Percentiles rank a stretch among this genome's conserved stretches.
Evolutionary conservation across 495 filamentous ascomycete species (phyloP).

Genomic region (Aspergillus baeticus): DNA sequence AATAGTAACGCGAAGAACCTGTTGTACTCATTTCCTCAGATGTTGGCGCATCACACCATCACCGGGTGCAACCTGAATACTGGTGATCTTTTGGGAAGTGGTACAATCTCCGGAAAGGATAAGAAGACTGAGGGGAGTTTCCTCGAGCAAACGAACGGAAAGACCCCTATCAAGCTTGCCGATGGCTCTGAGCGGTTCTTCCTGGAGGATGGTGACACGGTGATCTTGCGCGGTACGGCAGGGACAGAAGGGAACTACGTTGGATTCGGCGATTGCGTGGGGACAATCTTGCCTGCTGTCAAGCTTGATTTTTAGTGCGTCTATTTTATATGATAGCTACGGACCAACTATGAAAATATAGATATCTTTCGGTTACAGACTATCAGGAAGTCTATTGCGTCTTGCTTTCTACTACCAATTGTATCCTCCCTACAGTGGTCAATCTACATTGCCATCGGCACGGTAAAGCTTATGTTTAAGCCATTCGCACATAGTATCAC

Average conservation of each 20-base stretch:
- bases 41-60: constrained; percentile 88
- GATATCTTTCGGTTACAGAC: too few relatives aligned
- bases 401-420: too few relatives aligned
- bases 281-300: constrained; percentile 51
- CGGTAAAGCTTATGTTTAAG: too few relatives aligned
- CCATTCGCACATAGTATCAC: too few relatives aligned
- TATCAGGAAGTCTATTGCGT: too few relatives aligned
- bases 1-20: constrained; percentile 68
- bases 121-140: constrained; percentile 65
- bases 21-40: constrained; percentile 90
- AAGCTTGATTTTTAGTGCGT: constrained; percentile 19
- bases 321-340: constrained; percentile 8
- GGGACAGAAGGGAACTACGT: constrained; percentile 60
- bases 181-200: constrained; percentile 74
- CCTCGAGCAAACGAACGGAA: constrained; percentile 74
- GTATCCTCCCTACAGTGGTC: too few relatives aligned
- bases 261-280: constrained; percentile 72
- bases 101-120: constrained; percentile 80
- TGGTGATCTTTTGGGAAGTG: constrained; percentile 84
- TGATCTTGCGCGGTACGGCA: constrained; percentile 68
- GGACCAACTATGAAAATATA: background rate
- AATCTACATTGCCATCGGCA: too few relatives aligned
- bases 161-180: constrained; percentile 61
- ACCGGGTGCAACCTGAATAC: constrained; percentile 79
- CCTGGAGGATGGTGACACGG: constrained; percentile 80